Evolutionary conservation across 2,329 filamentous ascomycete species (phyloP).

Genomic region (Colletotrichum sp.): DNA sequence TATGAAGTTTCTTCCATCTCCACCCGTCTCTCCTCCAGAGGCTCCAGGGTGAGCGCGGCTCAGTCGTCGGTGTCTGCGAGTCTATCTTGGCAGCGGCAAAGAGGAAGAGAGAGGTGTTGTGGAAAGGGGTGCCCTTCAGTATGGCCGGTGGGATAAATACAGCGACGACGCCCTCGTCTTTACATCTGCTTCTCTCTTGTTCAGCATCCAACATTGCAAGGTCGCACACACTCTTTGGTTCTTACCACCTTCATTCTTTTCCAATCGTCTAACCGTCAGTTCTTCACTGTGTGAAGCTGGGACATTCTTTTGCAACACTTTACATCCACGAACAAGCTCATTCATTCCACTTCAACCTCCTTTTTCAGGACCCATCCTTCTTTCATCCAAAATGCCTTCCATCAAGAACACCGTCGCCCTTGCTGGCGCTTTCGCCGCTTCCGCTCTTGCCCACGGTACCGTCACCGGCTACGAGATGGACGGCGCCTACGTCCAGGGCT

Average conservation of each 20-base stretch:
- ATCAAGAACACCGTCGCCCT: slow-evolving; percentile 19
- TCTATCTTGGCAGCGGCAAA: background rate
- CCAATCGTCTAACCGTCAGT: slow-evolving; percentile 6
- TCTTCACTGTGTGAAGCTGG: slow-evolving; percentile 24
- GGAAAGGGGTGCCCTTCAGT: background rate
- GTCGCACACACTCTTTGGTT: slow-evolving; percentile 18
- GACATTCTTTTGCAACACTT: slow-evolving; percentile 21
- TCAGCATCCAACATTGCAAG: slow-evolving; percentile 19
- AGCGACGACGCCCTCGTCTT: background rate
- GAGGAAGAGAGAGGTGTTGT: background rate
- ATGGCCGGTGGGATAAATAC: slow-evolving; percentile 4
- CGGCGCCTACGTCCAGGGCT: slow-evolving; percentile 18
- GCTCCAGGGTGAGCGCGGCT: slow-evolving; percentile 1
- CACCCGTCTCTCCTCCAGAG: background rate
- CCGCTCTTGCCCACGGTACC: slow-evolving; percentile 21
- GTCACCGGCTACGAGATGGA: slow-evolving; percentile 15
- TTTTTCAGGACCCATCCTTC: background rate
- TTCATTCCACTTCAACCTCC: background rate
- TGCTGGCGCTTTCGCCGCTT: slow-evolving; percentile 19
- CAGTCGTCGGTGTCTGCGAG: background rate
- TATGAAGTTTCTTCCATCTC: background rate
- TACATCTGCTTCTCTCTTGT: background rate
- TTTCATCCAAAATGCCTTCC: background rate
- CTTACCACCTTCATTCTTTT: slow-evolving; percentile 21
- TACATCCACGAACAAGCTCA: slow-evolving; percentile 9